A percentile compares a stretch with the other conserved stretches of the same genome.
phyloP scores from a whole-genome alignment of 192 early-diverging fungal species.

The Rhizoclosmatium sp. region DNA sequence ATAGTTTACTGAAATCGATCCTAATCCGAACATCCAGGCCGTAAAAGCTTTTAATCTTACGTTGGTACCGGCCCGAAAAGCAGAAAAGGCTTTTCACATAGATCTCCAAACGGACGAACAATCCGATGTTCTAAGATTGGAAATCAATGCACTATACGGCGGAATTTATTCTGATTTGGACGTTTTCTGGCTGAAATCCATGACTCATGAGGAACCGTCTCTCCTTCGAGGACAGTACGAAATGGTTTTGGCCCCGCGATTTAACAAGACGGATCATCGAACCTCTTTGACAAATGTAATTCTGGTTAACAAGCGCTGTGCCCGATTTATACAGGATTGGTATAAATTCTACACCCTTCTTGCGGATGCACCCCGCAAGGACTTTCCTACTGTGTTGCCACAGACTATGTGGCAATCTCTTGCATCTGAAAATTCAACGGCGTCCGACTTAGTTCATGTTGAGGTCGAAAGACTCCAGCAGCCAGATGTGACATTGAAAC shows the following conservation, averaged over 20 bases:
- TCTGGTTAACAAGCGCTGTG: slow-evolving; percentile 52
- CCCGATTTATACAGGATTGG: slow-evolving; percentile 59
- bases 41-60: slow-evolving; percentile 24
- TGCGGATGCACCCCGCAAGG: neutral
- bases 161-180: slow-evolving; percentile 69
- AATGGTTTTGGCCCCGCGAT: neutral
- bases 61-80: slow-evolving; percentile 1
- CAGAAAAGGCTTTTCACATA: neutral
- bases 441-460: neutral
- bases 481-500: neutral
- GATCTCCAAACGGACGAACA: slow-evolving; percentile 36
- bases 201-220: slow-evolving; percentile 32
- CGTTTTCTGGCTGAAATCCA: slow-evolving; percentile 50
- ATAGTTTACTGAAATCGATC: neutral
- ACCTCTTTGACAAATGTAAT: slow-evolving; percentile 55
- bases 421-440: neutral
- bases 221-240: neutral
- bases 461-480: neutral
- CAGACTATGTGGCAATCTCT: neutral
- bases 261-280: neutral
- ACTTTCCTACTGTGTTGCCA: neutral
- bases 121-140: slow-evolving; percentile 57
- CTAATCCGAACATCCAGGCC: neutral
- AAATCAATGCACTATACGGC: slow-evolving; percentile 49
- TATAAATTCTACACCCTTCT: neutral